These are phyloP conservation scores for Mycena vitilis DNA, from an alignment of 768 basidiomycete genomes.

Conservation along the genomic window DNA sequence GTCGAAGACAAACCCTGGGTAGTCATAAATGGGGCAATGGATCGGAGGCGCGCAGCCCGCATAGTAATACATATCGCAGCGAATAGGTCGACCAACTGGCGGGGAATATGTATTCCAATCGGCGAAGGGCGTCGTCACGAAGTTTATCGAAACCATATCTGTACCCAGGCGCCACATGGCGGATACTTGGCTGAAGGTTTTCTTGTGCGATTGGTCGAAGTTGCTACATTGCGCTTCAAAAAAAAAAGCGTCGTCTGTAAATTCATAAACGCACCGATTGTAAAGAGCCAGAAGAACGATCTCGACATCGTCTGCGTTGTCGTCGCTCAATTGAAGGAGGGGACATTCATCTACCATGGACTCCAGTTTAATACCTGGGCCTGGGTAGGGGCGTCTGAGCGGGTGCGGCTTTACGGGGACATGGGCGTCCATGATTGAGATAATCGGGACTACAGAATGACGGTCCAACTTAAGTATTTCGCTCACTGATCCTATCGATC, in stretches of 20 bases:
- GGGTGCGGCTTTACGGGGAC: too few relatives aligned
- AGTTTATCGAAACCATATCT: conserved; percentile 21
- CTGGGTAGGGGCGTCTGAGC: too few relatives aligned
- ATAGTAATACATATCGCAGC: neutral
- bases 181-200: neutral
- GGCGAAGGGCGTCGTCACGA: neutral
- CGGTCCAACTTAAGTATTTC: too few relatives aligned
- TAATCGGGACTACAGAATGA: too few relatives aligned
- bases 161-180: conserved; percentile 20
- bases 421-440: too few relatives aligned
- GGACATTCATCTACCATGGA: conserved; percentile 5
- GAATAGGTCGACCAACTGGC: neutral
- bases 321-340: conserved; percentile 11
- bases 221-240: neutral
- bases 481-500: too few relatives aligned
- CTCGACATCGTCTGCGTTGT: conserved; percentile 9
- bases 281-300: conserved; percentile 8
- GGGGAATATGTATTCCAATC: neutral
- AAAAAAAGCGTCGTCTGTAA: too few relatives aligned
- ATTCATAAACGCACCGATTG: conserved; percentile 5
- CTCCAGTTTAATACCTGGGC: too few relatives aligned
- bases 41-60: too few relatives aligned
- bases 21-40: too few relatives aligned
- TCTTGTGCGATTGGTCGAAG: neutral
- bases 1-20: too few relatives aligned